phyloP scores from a whole-genome alignment of 495 filamentous ascomycete species.

The Xylaria grammica region DNA sequence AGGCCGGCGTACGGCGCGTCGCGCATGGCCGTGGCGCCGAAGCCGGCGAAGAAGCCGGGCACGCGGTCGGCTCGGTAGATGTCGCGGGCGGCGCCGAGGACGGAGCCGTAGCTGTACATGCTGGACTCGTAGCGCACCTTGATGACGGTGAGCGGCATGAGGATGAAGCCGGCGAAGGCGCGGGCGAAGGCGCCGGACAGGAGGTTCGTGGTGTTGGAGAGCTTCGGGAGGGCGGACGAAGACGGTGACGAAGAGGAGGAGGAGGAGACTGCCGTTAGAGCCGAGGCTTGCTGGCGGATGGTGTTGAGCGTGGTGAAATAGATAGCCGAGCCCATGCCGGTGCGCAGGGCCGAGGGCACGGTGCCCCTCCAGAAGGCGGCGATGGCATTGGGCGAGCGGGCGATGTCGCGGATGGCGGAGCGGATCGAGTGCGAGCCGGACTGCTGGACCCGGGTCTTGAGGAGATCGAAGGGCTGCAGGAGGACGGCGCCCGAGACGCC shows the following conservation, averaged over 20 bases:
- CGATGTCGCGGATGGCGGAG: slow-evolving; percentile 73
- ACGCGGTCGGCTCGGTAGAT: slow-evolving; percentile 77
- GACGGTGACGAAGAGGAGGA: slow-evolving; percentile 21
- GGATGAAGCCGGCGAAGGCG: slow-evolving; percentile 81
- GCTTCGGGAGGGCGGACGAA: slow-evolving; percentile 80
- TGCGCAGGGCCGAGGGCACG: slow-evolving; percentile 86
- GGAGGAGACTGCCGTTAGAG: slow-evolving; percentile 45
- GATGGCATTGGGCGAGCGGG: slow-evolving; percentile 55
- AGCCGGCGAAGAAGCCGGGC: slow-evolving; percentile 88
- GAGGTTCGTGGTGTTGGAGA: slow-evolving; percentile 85
- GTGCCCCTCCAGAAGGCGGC: slow-evolving; percentile 93
- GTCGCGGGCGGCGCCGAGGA: slow-evolving; percentile 71
- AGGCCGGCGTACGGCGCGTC: slow-evolving; percentile 96
- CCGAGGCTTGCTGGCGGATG: slow-evolving; percentile 72
- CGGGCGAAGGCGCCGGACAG: slow-evolving; percentile 82
- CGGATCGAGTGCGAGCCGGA: slow-evolving; percentile 67
- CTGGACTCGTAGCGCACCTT: slow-evolving; percentile 95
- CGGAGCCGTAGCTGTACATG: slow-evolving; percentile 81
- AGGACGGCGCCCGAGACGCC: slow-evolving; percentile 86
- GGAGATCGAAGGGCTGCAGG: slow-evolving; percentile 93
- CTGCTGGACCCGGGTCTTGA: slow-evolving; percentile 95
- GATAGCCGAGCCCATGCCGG: slow-evolving; percentile 88
- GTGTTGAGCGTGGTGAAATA: slow-evolving; percentile 92
- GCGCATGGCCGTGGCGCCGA: slow-evolving; percentile 89
- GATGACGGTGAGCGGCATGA: slow-evolving; percentile 96